Base-by-base conservation (phyloP, 805 yeast species). In the Hanseniaspora taiwanica region DNA sequence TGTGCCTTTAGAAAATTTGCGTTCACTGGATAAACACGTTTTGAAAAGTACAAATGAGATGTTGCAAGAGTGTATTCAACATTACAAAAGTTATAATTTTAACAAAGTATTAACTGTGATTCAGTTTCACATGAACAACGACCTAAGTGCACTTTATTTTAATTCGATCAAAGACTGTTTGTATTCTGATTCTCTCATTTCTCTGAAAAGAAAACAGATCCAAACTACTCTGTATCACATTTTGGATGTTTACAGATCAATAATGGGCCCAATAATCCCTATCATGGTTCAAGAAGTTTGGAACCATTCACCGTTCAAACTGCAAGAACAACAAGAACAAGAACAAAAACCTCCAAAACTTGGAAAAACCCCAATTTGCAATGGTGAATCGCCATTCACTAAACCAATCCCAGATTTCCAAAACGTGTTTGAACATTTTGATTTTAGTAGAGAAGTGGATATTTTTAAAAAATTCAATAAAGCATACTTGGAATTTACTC, bases 261-360 rank as follows among this genome's bases (percentile, higher is more conserved):
- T 83, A 1, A 55, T 89, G 42, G 69, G 86, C 0, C 97, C 98
- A 2, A 74, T 91, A 1, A 60, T 81, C 29, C 99, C 99, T 1
- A 55, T 84, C 3, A 63, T 87, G 42, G 69, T 89, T 0, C 97
- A 91, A 59, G 96, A 91, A 53, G 85, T 75, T 0, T 87, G 96
- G 95, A 72, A 74, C 29, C 66, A 67, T 43, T 51, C 72, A 3
- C 77, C 73, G 9, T 48, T 23, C 21, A 36, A 27, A 41, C 60
- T 64, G 51, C 38, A 21, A 35, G 38, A 46, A 5, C 46, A 40
- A 3, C 32, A 42, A 5, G 33, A 25, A 3, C 36, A 42, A 39
- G 45, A 39, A 3, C 46, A 39, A 16, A 39, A 65, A 29, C 23
- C 44, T 6, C 57, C 59, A 7, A 20, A 27, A 48, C 18, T 33